These are phyloP conservation scores for Dactylellina sp. DNA, from an alignment of 2,329 filamentous ascomycete genomes.

Conservation along the genomic window DNA sequence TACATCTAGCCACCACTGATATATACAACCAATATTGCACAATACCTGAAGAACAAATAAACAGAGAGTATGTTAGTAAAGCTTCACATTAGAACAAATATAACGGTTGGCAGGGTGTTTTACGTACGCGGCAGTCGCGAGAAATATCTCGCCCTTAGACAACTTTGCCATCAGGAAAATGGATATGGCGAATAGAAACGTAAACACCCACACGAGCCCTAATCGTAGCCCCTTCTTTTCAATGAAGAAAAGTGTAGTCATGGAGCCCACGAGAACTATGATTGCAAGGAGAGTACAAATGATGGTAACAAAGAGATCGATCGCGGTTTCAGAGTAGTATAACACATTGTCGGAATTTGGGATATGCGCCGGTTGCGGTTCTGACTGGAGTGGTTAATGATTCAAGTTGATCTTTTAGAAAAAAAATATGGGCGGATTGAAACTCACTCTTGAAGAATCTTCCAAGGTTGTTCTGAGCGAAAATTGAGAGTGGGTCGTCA, in stretches of 20 bases:
- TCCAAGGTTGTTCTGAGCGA: conserved; percentile 47
- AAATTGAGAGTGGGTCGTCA: conserved; percentile 44
- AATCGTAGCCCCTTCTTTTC: conserved; percentile 55
- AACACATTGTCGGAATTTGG: conserved; percentile 48
- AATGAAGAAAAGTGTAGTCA: conserved; percentile 58
- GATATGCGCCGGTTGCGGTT: conserved; percentile 37
- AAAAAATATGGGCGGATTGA: no score
- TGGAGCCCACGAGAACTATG: conserved; percentile 57
- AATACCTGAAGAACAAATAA: conserved; percentile 19
- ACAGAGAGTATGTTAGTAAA: conserved; percentile 46
- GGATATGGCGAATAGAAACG: conserved; percentile 60
- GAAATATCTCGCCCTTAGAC: conserved; percentile 61
- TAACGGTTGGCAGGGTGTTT: conserved; percentile 1
- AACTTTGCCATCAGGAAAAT: conserved; percentile 61
- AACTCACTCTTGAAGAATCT: conserved; percentile 50
- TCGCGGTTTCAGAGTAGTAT: conserved; percentile 54
- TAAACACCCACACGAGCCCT: conserved; percentile 60
- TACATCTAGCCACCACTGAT: conserved; percentile 44
- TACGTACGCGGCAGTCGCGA: conserved; percentile 61
- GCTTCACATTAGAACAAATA: conserved; percentile 36
- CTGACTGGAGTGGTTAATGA: no score
- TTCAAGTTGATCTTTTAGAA: no score
- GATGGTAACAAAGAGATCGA: conserved; percentile 54
- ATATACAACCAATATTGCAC: conserved; percentile 52
- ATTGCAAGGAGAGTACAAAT: conserved; percentile 58